phyloP scores from a whole-genome alignment of 176 grass and related monocot species.

The Cenchrus purpureus region DNA sequence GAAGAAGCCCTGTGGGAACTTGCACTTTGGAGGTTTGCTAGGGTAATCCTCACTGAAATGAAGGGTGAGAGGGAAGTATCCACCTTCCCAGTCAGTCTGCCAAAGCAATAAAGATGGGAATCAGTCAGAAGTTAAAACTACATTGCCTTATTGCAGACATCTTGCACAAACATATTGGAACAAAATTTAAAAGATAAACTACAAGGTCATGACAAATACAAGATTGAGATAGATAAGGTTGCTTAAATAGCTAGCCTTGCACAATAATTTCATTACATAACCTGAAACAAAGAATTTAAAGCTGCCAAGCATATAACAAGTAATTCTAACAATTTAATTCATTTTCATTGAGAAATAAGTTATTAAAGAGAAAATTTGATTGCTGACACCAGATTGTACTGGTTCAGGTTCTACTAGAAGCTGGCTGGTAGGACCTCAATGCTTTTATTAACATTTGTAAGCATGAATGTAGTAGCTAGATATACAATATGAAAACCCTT shows the following conservation, averaged over 20 bases:
- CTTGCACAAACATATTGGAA: background rate
- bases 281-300: background rate
- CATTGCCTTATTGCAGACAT: background rate
- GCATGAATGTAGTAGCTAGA: background rate
- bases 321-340: background rate
- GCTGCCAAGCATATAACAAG: background rate
- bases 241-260: background rate
- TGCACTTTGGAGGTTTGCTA: constrained; percentile 83
- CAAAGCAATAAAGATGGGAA: background rate
- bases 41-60: constrained; percentile 82
- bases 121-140: background rate
- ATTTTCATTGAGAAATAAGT: constrained; percentile 8
- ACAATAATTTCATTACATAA: background rate
- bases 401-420: background rate
- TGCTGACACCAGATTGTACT: background rate
- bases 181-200: background rate
- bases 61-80: constrained; percentile 65
- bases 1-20: constrained; percentile 75
- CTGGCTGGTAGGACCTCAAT: background rate
- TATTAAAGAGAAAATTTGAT: too few species aligned
- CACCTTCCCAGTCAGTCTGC: constrained; percentile 84
- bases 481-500: background rate
- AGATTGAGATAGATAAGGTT: background rate
- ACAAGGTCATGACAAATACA: background rate
- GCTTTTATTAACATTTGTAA: background rate